A percentile compares a stretch with the other conserved stretches of the same genome.
Evolutionary conservation across 2,329 filamentous ascomycete species (phyloP).

Genomic region (Coniella vitis): DNA sequence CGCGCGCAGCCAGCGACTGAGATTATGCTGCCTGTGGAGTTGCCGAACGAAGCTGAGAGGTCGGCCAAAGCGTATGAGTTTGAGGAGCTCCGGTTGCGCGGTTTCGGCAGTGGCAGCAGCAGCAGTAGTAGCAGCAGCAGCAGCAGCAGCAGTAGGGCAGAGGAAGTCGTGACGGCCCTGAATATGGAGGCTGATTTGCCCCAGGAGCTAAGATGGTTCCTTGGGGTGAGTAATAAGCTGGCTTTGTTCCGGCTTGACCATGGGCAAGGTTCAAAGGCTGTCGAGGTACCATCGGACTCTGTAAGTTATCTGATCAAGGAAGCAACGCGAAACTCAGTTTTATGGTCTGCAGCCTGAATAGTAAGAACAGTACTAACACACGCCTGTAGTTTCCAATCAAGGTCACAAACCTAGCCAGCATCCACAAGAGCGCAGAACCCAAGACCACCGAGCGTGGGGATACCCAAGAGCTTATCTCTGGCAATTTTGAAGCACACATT

Average conservation of each 20-base stretch:
- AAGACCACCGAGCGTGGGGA: slow-evolving; percentile 43
- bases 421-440: slow-evolving; percentile 49
- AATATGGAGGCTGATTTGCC: slow-evolving; percentile 55
- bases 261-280: slow-evolving; percentile 53
- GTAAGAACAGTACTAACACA: slow-evolving; percentile 7
- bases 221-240: slow-evolving; percentile 60
- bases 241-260: slow-evolving; percentile 62
- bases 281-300: slow-evolving; percentile 63
- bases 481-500: slow-evolving; percentile 66
- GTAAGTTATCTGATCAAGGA: slow-evolving; percentile 36
- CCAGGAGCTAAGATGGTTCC: slow-evolving; percentile 54
- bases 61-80: slow-evolving; percentile 50
- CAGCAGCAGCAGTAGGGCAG: too few relatives aligned
- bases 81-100: slow-evolving; percentile 39
- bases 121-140: too few relatives aligned
- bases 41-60: slow-evolving; percentile 52
- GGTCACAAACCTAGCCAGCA: slow-evolving; percentile 57
- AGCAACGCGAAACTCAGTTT: neutral
- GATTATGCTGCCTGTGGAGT: slow-evolving; percentile 59
- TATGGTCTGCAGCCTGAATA: too few relatives aligned
- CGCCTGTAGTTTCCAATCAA: slow-evolving; percentile 58
- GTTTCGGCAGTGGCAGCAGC: too few relatives aligned
- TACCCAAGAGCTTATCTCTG: slow-evolving; percentile 48
- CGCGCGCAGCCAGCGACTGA: slow-evolving; percentile 52
- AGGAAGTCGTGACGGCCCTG: slow-evolving; percentile 41